phyloP scores from a whole-genome alignment of 2,329 filamentous ascomycete species.

The Penicillium rolfsii region DNA sequence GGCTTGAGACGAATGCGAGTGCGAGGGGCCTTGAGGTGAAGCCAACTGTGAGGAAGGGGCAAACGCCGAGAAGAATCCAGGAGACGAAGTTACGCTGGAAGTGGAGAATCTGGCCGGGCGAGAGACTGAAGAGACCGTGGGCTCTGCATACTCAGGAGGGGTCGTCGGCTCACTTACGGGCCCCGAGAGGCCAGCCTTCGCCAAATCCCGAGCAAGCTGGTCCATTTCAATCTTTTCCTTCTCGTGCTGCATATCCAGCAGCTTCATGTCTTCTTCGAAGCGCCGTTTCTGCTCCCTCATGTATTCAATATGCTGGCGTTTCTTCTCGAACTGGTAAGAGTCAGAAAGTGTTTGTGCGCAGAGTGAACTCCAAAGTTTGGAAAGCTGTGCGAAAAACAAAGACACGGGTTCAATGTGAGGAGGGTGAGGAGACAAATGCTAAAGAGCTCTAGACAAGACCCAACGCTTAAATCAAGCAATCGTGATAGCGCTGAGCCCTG shows the following conservation, averaged over 20 bases:
- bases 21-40: conserved; percentile 68
- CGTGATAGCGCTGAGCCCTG: neutral
- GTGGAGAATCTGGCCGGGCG: conserved; percentile 87
- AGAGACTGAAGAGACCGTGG: conserved; percentile 78
- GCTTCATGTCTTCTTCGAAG: conserved; percentile 90
- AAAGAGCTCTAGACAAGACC: neutral
- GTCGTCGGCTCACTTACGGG: conserved; percentile 95
- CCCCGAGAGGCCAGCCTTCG: conserved; percentile 61
- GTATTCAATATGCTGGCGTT: conserved; percentile 88
- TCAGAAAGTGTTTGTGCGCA: conserved; percentile 42
- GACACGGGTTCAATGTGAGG: neutral
- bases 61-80: conserved; percentile 72
- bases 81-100: conserved; percentile 81
- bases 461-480: neutral
- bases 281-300: conserved; percentile 85
- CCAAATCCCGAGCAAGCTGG: conserved; percentile 79
- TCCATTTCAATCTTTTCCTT: conserved; percentile 82
- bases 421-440: neutral
- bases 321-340: conserved; percentile 77
- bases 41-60: conserved; percentile 72
- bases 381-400: neutral
- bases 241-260: conserved; percentile 81
- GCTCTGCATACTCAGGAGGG: conserved; percentile 87
- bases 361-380: conserved; percentile 6
- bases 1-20: conserved; percentile 30